Percentiles rank a stretch among this genome's conserved stretches.
Evolutionary conservation across 2,329 filamentous ascomycete species (phyloP).

Genomic region (Colletotrichum somersetense): DNA sequence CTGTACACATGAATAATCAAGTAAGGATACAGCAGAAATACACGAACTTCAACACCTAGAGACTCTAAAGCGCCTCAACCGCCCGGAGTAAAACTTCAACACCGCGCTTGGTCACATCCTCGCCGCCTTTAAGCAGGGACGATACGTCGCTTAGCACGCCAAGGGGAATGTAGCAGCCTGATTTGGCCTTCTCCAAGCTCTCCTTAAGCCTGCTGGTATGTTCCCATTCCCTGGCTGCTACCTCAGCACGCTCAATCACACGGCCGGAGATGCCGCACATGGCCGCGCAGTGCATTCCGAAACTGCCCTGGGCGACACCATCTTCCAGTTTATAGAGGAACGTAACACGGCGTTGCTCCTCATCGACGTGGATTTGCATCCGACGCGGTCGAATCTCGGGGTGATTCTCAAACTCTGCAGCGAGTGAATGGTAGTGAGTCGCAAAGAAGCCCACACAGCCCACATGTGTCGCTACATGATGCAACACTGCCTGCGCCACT

Average conservation of each 20-base stretch:
- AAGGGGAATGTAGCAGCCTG: conserved; percentile 84
- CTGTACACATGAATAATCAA: too few species aligned
- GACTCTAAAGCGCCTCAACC: conserved; percentile 66
- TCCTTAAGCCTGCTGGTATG: conserved; percentile 93
- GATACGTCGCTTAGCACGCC: conserved; percentile 91
- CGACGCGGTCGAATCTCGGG: conserved; percentile 88
- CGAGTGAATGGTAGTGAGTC: conserved; percentile 95
- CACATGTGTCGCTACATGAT: conserved; percentile 93
- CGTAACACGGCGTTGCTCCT: conserved; percentile 85
- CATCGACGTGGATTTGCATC: conserved; percentile 96
- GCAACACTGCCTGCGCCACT: conserved; percentile 96
- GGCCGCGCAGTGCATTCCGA: conserved; percentile 98
- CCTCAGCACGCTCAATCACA: conserved; percentile 88
- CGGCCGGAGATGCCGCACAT: conserved; percentile 94
- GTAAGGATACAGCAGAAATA: too few species aligned
- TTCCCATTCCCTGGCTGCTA: conserved; percentile 92
- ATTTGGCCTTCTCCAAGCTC: conserved; percentile 83
- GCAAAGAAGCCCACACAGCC: conserved; percentile 97
- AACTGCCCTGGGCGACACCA: conserved; percentile 94
- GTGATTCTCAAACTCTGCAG: conserved; percentile 89
- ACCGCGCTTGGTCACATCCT: conserved; percentile 63
- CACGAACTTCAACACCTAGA: too few species aligned
- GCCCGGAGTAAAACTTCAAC: conserved; percentile 71
- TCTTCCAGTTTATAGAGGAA: conserved; percentile 96
- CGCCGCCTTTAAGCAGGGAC: conserved; percentile 75